These are phyloP conservation scores for Tricholoma bakamatsutake DNA, from an alignment of 768 basidiomycete species.

Conservation along the genomic window DNA sequence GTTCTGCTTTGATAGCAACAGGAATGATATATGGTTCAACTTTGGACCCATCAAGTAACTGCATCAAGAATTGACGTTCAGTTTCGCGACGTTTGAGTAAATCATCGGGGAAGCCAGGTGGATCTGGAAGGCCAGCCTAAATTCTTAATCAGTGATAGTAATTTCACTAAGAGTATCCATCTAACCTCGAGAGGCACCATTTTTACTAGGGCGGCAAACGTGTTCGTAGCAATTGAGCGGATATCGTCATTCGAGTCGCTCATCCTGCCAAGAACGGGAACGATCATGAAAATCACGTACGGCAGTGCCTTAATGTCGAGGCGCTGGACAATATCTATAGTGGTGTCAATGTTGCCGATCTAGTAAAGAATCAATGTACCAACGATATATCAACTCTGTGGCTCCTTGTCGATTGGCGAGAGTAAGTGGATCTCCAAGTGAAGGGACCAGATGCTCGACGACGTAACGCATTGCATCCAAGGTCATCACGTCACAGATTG, in stretches of 20 bases:
- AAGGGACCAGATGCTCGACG: constrained; percentile 78
- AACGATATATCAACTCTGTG: constrained; percentile 87
- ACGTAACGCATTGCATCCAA: constrained; percentile 83
- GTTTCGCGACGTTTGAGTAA: constrained; percentile 78
- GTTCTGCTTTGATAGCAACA: constrained; percentile 83
- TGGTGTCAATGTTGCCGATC: neutral
- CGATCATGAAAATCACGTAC: constrained; percentile 94
- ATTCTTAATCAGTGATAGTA: neutral
- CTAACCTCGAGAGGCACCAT: constrained; percentile 95
- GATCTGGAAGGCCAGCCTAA: constrained; percentile 95
- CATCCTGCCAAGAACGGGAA: constrained; percentile 96
- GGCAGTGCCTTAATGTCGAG: constrained; percentile 93
- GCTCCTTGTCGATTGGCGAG: constrained; percentile 82
- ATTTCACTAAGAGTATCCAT: neutral
- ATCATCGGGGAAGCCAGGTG: constrained; percentile 85
- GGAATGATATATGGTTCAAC: constrained; percentile 88
- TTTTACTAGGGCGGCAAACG: constrained; percentile 94
- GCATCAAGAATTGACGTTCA: constrained; percentile 88
- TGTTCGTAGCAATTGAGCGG: constrained; percentile 91
- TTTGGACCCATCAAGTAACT: constrained; percentile 92
- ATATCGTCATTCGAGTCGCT: constrained; percentile 91
- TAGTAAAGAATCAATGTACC: constrained; percentile 27
- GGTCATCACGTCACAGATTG: constrained; percentile 82
- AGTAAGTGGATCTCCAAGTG: constrained; percentile 72
- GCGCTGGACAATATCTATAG: constrained; percentile 80